phyloP scores from a whole-genome alignment of 192 early-diverging fungal genomes.

The Cladochytrium replicatum region DNA sequence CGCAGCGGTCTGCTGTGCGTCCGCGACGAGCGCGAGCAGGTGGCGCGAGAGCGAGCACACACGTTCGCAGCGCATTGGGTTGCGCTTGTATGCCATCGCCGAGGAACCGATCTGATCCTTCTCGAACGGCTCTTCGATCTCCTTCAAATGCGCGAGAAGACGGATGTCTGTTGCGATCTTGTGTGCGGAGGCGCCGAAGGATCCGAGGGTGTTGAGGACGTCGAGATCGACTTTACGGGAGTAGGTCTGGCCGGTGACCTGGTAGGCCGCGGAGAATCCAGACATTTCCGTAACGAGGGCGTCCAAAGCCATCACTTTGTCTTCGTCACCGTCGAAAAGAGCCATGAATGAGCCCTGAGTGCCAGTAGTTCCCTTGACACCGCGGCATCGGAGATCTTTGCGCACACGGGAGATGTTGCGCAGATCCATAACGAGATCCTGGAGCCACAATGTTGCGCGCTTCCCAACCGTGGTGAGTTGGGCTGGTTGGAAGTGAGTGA shows the following conservation, averaged over 20 bases:
- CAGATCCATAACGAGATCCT: conserved; percentile 93
- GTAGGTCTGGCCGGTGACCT: conserved; percentile 96
- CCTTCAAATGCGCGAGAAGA: conserved; percentile 91
- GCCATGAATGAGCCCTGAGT: conserved; percentile 97
- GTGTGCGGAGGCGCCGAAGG: conserved; percentile 93
- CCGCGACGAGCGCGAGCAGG: conserved; percentile 79
- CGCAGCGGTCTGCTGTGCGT: conserved; percentile 80
- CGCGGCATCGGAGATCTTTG: conserved; percentile 82
- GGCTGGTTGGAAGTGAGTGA: conserved; percentile 98
- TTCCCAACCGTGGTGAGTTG: conserved; percentile 98
- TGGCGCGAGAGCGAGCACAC: conserved; percentile 93
- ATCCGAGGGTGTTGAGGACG: conserved; percentile 69
- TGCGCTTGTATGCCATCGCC: conserved; percentile 99
- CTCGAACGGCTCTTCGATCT: conserved; percentile 98
- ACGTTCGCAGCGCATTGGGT: conserved; percentile 98
- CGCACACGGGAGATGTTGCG: conserved; percentile 84
- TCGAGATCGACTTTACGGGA: conserved; percentile 96
- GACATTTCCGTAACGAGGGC: conserved; percentile 78
- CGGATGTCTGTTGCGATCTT: conserved; percentile 96
- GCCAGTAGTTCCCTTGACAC: conserved; percentile 97
- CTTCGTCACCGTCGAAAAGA: conserved; percentile 87
- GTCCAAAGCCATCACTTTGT: conserved; percentile 88
- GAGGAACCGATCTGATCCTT: conserved; percentile 97
- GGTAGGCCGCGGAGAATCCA: conserved; percentile 76
- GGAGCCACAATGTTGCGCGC: conserved; percentile 90